Conservation (phyloP, 257 asterid species). For the Nicotiana knightiana region DNA sequence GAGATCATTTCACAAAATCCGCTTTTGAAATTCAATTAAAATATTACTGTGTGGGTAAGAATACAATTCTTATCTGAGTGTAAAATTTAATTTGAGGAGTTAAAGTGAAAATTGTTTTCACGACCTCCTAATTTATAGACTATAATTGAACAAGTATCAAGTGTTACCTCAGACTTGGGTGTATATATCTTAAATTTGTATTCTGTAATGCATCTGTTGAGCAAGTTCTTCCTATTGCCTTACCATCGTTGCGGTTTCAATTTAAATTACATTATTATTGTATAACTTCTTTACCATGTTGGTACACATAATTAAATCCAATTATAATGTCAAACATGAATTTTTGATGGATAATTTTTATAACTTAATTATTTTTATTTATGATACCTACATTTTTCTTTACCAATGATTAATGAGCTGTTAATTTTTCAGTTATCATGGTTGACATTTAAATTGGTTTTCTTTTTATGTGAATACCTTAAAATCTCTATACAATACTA, state of each 20-base stretch:
- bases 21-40: too few species aligned
- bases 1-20: too few species aligned
- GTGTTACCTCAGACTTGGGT: background rate
- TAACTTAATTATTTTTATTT: too few species aligned
- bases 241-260: background rate
- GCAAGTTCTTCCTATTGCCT: background rate
- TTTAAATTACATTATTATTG: background rate
- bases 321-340: too few species aligned
- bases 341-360: too few species aligned
- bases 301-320: too few species aligned
- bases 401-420: background rate
- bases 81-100: background rate
- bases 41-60: too few species aligned
- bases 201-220: background rate
- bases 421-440: background rate
- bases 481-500: too few species aligned
- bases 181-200: too few species aligned
- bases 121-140: background rate
- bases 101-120: background rate
- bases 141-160: too few species aligned
- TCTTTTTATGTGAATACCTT: background rate
- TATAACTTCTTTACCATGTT: too few species aligned
- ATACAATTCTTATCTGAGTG: too few species aligned
- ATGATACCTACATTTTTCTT: background rate
- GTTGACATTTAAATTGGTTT: background rate